Conservation (phyloP, 73 alveolate species). For the Paramecium tetraurelia region DNA sequence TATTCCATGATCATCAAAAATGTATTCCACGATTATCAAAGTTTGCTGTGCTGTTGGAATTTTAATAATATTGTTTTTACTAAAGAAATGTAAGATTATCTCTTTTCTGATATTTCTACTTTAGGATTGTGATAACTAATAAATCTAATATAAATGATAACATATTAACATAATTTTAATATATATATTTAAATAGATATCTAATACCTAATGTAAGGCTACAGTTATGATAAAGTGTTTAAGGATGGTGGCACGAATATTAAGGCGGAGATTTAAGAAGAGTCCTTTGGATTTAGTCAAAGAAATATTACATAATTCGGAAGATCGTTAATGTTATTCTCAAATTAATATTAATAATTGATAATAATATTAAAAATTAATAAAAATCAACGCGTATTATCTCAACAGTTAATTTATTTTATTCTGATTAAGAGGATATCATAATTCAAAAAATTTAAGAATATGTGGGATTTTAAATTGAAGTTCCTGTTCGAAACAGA, state of each 20-base stretch:
- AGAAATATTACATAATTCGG: background rate
- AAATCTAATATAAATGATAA: background rate
- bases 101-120: background rate
- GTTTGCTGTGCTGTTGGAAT: no score
- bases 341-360: background rate
- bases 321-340: background rate
- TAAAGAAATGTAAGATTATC: no score
- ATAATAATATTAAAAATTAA: background rate
- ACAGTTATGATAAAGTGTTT: no score
- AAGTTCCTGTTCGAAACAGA: background rate
- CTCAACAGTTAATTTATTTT: background rate
- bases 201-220: no score
- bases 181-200: background rate
- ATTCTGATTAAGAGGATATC: background rate
- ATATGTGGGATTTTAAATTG: background rate
- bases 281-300: no score
- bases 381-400: background rate
- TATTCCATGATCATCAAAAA: no score
- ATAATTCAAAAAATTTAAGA: background rate
- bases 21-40: no score
- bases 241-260: no score
- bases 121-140: background rate
- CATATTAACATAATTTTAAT: background rate
- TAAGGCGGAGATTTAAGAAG: no score
- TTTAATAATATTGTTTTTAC: background rate